These are phyloP conservation scores for Limtongia smithiae DNA, from an alignment of 805 yeast species.

Conservation along the genomic window DNA sequence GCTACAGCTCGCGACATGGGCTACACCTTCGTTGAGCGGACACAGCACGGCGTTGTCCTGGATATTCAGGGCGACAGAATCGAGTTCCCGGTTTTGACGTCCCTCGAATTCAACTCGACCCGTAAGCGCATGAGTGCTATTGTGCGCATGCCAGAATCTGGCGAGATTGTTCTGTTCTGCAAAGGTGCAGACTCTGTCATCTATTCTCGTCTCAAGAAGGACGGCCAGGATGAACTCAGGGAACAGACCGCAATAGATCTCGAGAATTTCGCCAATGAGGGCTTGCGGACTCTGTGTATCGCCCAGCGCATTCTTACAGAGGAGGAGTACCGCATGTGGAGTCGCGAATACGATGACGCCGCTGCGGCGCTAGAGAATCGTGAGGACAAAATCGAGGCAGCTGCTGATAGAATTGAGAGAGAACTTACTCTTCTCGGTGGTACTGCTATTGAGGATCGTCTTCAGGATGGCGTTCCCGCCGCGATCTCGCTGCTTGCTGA, in stretches of 20 bases:
- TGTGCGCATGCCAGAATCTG: slow-evolving; percentile 45
- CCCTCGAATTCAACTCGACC: slow-evolving; percentile 63
- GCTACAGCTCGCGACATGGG: slow-evolving; percentile 73
- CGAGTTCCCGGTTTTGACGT: slow-evolving; percentile 51
- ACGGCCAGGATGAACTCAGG: slow-evolving; percentile 45
- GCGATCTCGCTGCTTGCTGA: slow-evolving; percentile 60
- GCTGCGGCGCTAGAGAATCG: slow-evolving; percentile 53
- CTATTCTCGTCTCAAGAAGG: slow-evolving; percentile 44
- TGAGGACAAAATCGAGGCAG: slow-evolving; percentile 52
- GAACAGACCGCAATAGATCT: slow-evolving; percentile 59
- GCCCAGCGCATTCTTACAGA: slow-evolving; percentile 53
- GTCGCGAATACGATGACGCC: slow-evolving; percentile 54
- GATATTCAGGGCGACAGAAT: slow-evolving; percentile 46
- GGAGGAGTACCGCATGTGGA: slow-evolving; percentile 53
- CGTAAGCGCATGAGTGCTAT: slow-evolving; percentile 79
- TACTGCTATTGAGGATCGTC: slow-evolving; percentile 76
- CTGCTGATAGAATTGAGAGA: slow-evolving; percentile 58
- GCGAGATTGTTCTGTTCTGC: slow-evolving; percentile 47
- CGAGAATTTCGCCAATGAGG: slow-evolving; percentile 71
- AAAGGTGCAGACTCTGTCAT: slow-evolving; percentile 81
- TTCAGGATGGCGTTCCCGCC: slow-evolving; percentile 76
- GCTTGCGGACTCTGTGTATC: slow-evolving; percentile 70
- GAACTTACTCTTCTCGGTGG: slow-evolving; percentile 63
- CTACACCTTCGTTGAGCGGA: slow-evolving; percentile 54
- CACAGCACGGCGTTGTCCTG: slow-evolving; percentile 47